A percentile compares a stretch with the other conserved stretches of the same genome.
Evolutionary conservation across 2,329 filamentous ascomycete genomes (phyloP).

Genomic region (Dothideomycetes sp.): DNA sequence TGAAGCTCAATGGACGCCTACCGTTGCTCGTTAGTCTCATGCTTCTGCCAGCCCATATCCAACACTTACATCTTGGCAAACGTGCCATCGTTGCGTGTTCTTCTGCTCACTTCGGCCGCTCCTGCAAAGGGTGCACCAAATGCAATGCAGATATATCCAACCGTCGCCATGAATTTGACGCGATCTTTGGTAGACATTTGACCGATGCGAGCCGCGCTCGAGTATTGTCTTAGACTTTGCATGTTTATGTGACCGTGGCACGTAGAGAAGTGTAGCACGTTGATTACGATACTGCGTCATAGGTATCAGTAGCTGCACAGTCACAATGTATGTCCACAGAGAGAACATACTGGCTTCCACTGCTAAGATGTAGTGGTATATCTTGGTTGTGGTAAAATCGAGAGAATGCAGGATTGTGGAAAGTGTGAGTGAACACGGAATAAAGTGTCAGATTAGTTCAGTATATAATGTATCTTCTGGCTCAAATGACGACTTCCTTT

Average conservation of each 20-base stretch:
- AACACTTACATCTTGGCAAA: conserved; percentile 20
- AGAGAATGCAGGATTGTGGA: too few species aligned
- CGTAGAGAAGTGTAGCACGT: background rate
- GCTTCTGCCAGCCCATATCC: background rate
- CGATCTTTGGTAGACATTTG: conserved; percentile 13
- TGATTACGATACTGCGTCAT: background rate
- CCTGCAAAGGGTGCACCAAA: conserved; percentile 23
- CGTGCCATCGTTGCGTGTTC: conserved; percentile 19
- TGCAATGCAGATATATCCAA: conserved; percentile 22
- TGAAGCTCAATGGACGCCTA: conserved; percentile 23
- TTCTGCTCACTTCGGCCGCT: conserved; percentile 20
- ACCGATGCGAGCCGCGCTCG: conserved; percentile 13
- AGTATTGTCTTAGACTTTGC: conserved; percentile 18
- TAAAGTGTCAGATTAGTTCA: background rate
- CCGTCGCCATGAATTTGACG: conserved; percentile 16
- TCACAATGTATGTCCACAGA: too few species aligned
- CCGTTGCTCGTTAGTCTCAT: background rate
- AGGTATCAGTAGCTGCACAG: background rate
- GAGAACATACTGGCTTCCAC: too few species aligned
- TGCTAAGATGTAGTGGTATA: too few species aligned
- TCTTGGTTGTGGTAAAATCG: too few species aligned
- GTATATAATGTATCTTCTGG: background rate
- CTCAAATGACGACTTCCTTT: background rate
- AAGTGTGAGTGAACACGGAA: background rate
- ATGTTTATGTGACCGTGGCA: background rate